These are phyloP conservation scores for Apiotrichum brassicae DNA, from an alignment of 1,284 basidiomycete species.

Conservation along the genomic window DNA sequence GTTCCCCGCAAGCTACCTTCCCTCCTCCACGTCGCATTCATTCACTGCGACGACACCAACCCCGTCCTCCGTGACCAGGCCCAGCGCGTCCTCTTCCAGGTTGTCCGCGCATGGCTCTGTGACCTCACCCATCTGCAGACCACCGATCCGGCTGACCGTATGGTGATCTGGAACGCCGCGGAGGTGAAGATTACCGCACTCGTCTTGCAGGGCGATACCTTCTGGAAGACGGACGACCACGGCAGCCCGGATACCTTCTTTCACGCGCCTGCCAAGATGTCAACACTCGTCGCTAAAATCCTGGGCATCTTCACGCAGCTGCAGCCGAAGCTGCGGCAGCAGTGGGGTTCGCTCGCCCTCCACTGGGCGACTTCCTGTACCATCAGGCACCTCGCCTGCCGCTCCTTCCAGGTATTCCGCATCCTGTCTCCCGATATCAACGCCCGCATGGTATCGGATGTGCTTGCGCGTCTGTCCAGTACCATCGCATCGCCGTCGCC, in stretches of 20 bases:
- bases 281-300: constrained; percentile 59
- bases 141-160: constrained; percentile 18
- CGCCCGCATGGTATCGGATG: constrained; percentile 66
- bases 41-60: constrained; percentile 73
- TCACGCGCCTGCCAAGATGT: constrained; percentile 60
- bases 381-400: constrained; percentile 76
- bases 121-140: constrained; percentile 40
- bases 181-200: constrained; percentile 56
- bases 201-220: constrained; percentile 48
- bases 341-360: constrained; percentile 75
- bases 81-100: constrained; percentile 68
- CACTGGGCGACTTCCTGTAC: constrained; percentile 82
- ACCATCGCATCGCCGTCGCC: constrained; percentile 66
- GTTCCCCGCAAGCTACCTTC: constrained; percentile 65
- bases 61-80: constrained; percentile 64
- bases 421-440: constrained; percentile 69
- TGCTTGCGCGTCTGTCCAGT: constrained; percentile 76
- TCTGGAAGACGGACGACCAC: constrained; percentile 69
- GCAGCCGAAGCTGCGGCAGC: constrained; percentile 60
- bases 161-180: constrained; percentile 27
- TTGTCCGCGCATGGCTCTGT: constrained; percentile 65
- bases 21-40: constrained; percentile 73
- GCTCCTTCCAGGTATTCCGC: constrained; percentile 85
- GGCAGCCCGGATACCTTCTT: constrained; percentile 33
- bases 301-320: constrained; percentile 65